These are phyloP conservation scores for Perkinsela sp. DNA, from an alignment of 208 protist genomes.

Conservation along the genomic window DNA sequence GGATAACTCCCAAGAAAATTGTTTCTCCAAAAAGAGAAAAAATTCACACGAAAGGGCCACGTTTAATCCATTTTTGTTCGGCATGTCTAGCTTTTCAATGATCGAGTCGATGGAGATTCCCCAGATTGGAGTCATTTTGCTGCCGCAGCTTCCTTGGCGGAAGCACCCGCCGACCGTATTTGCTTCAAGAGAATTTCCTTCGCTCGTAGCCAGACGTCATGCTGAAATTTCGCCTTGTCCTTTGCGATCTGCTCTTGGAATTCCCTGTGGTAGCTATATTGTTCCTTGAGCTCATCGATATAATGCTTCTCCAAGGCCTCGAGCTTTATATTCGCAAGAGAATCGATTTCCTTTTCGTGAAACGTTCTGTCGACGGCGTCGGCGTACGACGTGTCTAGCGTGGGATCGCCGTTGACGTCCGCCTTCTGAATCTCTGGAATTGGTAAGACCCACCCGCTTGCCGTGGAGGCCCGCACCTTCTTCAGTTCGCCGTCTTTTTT, in stretches of 20 bases:
- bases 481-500: conserved; percentile 28
- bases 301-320: conserved; percentile 54
- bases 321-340: conserved; percentile 28
- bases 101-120: too few relatives aligned
- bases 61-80: too few relatives aligned
- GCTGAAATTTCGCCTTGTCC: conserved; percentile 27
- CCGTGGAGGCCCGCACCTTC: conserved; percentile 32
- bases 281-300: conserved; percentile 11
- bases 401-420: conserved; percentile 26
- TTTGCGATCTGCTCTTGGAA: conserved; percentile 17
- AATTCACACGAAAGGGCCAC: too few relatives aligned
- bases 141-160: too few relatives aligned
- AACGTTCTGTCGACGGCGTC: conserved; percentile 43
- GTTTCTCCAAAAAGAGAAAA: too few relatives aligned
- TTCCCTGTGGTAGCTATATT: conserved; percentile 24
- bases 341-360: conserved; percentile 24
- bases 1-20: too few relatives aligned
- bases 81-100: too few relatives aligned
- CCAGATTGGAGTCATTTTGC: too few relatives aligned
- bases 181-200: conserved; percentile 12
- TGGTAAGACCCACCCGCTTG: conserved; percentile 34
- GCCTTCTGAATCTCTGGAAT: conserved; percentile 14
- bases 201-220: conserved; percentile 17
- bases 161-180: background rate
- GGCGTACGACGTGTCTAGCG: conserved; percentile 41